Percentiles rank a stretch among this genome's conserved stretches.
Evolutionary conservation across 305 asterid genomes (phyloP).

Genomic region (Fraxinus platypoda): DNA sequence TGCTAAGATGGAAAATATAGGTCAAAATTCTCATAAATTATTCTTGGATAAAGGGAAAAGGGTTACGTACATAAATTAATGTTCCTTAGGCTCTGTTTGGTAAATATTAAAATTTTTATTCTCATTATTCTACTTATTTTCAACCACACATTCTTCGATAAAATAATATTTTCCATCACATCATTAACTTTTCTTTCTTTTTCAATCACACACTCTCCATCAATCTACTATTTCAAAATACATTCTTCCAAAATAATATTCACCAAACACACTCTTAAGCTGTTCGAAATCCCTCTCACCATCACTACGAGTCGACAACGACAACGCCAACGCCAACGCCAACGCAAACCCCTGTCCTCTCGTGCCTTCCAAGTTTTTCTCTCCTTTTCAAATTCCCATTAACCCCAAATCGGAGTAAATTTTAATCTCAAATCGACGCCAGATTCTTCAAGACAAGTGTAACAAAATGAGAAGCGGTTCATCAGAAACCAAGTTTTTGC

Average conservation of each 20-base stretch:
- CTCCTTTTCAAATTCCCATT: constrained; percentile 19
- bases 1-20: neutral
- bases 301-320: neutral
- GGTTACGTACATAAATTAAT: constrained; percentile 16
- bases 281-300: neutral
- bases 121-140: too few relatives aligned
- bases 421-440: neutral
- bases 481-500: constrained; percentile 56
- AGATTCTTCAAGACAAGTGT: neutral
- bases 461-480: constrained; percentile 39
- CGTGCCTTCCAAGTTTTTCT: neutral
- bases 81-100: neutral
- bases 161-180: too few relatives aligned
- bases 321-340: constrained; percentile 17
- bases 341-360: constrained; percentile 2
- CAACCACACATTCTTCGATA: too few relatives aligned
- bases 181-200: too few relatives aligned
- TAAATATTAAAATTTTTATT: too few relatives aligned
- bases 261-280: too few relatives aligned
- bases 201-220: too few relatives aligned
- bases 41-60: neutral
- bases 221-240: too few relatives aligned
- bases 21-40: neutral
- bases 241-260: too few relatives aligned
- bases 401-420: neutral